phyloP scores from a whole-genome alignment of 192 early-diverging fungal genomes.

The Coemansia sp. region DNA sequence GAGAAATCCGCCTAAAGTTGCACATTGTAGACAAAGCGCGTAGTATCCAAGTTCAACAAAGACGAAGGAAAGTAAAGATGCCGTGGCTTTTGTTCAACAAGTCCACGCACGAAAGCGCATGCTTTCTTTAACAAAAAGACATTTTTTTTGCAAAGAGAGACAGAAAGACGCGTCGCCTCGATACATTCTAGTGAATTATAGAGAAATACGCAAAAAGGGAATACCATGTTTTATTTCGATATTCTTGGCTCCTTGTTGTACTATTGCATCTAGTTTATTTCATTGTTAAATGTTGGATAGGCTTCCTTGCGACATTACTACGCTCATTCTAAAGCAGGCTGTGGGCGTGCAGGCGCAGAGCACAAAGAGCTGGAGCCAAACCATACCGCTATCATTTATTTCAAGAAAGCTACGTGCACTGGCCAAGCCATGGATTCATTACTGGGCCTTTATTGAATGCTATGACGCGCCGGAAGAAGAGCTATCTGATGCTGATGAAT shows the following conservation, averaged over 20 bases:
- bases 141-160: no score
- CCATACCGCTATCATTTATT: neutral
- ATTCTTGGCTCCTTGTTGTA: no score
- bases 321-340: neutral
- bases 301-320: neutral
- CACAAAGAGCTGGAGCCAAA: neutral
- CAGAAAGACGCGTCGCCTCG: no score
- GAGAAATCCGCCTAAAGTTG: neutral
- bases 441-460: conserved; percentile 3
- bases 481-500: neutral
- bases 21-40: neutral
- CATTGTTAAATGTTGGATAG: neutral
- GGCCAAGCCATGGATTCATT: conserved; percentile 1
- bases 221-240: no score
- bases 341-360: neutral
- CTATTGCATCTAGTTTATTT: no score
- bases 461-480: neutral
- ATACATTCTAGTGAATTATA: no score
- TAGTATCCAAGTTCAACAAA: neutral
- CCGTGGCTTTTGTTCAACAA: no score
- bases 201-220: no score
- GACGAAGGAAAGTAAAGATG: no score
- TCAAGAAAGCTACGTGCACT: neutral
- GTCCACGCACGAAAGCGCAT: no score
- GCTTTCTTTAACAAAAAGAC: no score